A percentile compares a stretch with the other conserved stretches of the same genome.
phyloP scores from a whole-genome alignment of 306 rosid species.

The Pachyrhizus erosus region DNA sequence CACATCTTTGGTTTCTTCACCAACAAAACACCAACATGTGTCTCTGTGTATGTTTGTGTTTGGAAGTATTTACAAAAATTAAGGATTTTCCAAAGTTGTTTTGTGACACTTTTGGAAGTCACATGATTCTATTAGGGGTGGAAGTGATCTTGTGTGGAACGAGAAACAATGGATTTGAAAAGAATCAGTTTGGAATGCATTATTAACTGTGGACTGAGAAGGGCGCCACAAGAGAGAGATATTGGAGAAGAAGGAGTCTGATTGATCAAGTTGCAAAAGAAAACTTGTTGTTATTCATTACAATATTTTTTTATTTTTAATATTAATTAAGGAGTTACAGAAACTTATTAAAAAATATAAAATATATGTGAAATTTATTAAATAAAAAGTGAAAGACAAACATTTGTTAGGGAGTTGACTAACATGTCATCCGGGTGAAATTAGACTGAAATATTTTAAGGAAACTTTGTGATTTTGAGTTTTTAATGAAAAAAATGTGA shows the following conservation, averaged over 20 bases:
- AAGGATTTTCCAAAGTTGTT: slow-evolving; percentile 14
- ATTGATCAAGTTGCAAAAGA: too few relatives aligned
- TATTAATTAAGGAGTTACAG: too few relatives aligned
- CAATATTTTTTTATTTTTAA: too few relatives aligned
- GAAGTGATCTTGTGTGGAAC: not conserved
- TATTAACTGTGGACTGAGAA: not conserved
- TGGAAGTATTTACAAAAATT: slow-evolving; percentile 3
- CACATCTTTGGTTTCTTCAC: slow-evolving; percentile 44
- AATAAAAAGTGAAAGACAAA: too few relatives aligned
- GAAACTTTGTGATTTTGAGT: too few relatives aligned
- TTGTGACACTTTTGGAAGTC: not conserved
- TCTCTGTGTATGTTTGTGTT: not conserved
- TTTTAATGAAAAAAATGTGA: too few relatives aligned
- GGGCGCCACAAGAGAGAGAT: not conserved
- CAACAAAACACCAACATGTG: slow-evolving; percentile 12
- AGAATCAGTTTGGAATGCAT: not conserved
- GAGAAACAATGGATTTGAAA: not conserved
- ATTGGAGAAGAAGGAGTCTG: not conserved
- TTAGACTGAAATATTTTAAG: too few relatives aligned
- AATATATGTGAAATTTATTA: too few relatives aligned
- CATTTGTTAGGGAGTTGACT: too few relatives aligned
- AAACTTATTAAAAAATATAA: too few relatives aligned
- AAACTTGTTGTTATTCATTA: too few relatives aligned
- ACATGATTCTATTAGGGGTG: not conserved
- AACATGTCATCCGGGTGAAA: too few relatives aligned